phyloP scores from a whole-genome alignment of 1,139 yeast species.

The Suhomyces kunorum region DNA sequence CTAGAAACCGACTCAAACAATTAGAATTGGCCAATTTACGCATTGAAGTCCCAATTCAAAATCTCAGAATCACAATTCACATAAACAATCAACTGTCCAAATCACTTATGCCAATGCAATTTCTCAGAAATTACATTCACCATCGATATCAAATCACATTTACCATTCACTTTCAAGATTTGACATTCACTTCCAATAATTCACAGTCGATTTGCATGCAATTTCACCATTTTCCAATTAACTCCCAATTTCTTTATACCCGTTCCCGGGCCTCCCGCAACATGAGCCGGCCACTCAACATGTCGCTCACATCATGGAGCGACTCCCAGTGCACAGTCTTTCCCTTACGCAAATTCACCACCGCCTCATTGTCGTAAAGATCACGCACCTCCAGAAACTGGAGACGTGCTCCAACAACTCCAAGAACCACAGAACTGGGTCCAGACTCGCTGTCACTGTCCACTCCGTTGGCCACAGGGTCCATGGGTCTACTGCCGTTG shows the following conservation, averaged over 20 bases:
- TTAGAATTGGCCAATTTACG: no score
- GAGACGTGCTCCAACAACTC: constrained; percentile 66
- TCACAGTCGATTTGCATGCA: no score
- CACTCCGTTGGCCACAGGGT: constrained; percentile 43
- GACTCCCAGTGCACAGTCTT: constrained; percentile 66
- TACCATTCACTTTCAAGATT: no score
- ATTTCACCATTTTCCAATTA: no score
- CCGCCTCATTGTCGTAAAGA: constrained; percentile 61
- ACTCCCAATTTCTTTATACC: not conserved
- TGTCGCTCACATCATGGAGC: constrained; percentile 59
- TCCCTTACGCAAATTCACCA: constrained; percentile 64
- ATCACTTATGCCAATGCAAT: no score
- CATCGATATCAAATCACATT: no score
- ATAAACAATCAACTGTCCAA: no score
- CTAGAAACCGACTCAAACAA: no score
- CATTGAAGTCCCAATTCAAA: no score
- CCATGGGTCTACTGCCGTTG: not conserved
- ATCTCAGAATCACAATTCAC: no score
- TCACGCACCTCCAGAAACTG: constrained; percentile 55
- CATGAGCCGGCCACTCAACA: constrained; percentile 61
- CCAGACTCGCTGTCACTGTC: constrained; percentile 10
- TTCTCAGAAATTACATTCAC: no score
- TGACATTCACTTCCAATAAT: no score
- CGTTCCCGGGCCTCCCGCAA: constrained; percentile 10
- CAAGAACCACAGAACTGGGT: constrained; percentile 60